These are phyloP conservation scores for Fistulifera pelliculosa DNA, from an alignment of 108 stramenopile species.

Conservation along the genomic window DNA sequence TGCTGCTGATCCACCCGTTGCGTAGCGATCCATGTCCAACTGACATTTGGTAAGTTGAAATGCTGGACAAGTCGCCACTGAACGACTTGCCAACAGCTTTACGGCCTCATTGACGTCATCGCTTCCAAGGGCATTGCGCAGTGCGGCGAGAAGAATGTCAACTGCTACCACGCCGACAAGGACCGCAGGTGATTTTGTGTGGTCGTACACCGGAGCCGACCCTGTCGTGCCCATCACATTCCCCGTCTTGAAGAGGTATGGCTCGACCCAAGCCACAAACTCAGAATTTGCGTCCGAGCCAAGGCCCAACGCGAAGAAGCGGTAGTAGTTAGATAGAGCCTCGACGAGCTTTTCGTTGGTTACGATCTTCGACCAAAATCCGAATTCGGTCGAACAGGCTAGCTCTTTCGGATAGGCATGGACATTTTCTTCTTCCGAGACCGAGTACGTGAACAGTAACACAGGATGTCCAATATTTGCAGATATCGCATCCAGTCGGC, in stretches of 20 bases:
- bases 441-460: constrained; percentile 33
- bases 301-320: constrained; percentile 45
- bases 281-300: constrained; percentile 25
- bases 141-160: constrained; percentile 20
- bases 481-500: constrained; percentile 1
- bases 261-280: constrained; percentile 54
- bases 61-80: no score
- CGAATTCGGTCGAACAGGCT: constrained; percentile 27
- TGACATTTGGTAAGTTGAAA: no score
- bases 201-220: constrained; percentile 50
- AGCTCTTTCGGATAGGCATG: constrained; percentile 23
- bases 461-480: neutral
- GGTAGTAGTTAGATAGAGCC: constrained; percentile 42
- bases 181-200: constrained; percentile 24
- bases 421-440: constrained; percentile 26
- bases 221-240: constrained; percentile 39
- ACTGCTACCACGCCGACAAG: constrained; percentile 45
- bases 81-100: no score
- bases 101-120: no score
- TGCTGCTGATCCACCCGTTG: no score
- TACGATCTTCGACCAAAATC: constrained; percentile 33
- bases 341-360: constrained; percentile 24
- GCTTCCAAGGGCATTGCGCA: constrained; percentile 7
- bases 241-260: constrained; percentile 26
- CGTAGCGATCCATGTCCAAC: no score